Conservation (phyloP, 495 filamentous ascomycete species). For the Daldinia caldariorum region DNA sequence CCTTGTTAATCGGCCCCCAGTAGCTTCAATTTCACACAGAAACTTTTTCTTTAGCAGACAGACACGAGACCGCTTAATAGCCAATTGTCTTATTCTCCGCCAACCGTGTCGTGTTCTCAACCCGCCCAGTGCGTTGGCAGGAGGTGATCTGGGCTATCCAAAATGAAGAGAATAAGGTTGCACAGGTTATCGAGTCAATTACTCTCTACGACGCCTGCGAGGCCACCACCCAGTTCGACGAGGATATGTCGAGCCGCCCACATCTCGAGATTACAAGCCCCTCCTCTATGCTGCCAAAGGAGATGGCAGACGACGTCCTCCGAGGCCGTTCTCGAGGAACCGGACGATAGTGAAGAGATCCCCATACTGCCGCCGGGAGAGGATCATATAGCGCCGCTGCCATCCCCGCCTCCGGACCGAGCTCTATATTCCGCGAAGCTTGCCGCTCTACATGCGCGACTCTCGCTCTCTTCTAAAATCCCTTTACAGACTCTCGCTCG, state of each 20-base stretch:
- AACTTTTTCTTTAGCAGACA: constrained; percentile 50
- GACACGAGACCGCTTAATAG: constrained; percentile 36
- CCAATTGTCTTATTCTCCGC: constrained; percentile 21
- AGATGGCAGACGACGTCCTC: constrained; percentile 49
- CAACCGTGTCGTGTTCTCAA: constrained; percentile 44
- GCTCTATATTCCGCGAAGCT: constrained; percentile 87
- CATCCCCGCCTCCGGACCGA: constrained; percentile 74
- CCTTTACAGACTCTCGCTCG: constrained; percentile 88
- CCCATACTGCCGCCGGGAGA: background rate
- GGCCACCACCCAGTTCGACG: constrained; percentile 28
- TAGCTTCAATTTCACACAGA: constrained; percentile 36
- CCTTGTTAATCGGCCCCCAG: constrained; percentile 20
- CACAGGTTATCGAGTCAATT: constrained; percentile 77
- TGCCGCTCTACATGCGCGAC: constrained; percentile 89
- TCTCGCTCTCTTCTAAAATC: constrained; percentile 81
- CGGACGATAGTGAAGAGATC: constrained; percentile 3
- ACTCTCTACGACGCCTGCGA: constrained; percentile 55
- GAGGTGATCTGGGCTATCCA: constrained; percentile 39
- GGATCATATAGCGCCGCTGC: constrained; percentile 41
- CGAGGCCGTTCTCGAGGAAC: constrained; percentile 22
- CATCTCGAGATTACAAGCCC: constrained; percentile 42
- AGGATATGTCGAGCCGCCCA: constrained; percentile 39
- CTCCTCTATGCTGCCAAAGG: constrained; percentile 37
- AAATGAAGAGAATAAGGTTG: constrained; percentile 68
- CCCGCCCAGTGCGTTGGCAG: constrained; percentile 38